Conservation (phyloP, 2,329 filamentous ascomycete species). For the Samsoniella hepiali region DNA sequence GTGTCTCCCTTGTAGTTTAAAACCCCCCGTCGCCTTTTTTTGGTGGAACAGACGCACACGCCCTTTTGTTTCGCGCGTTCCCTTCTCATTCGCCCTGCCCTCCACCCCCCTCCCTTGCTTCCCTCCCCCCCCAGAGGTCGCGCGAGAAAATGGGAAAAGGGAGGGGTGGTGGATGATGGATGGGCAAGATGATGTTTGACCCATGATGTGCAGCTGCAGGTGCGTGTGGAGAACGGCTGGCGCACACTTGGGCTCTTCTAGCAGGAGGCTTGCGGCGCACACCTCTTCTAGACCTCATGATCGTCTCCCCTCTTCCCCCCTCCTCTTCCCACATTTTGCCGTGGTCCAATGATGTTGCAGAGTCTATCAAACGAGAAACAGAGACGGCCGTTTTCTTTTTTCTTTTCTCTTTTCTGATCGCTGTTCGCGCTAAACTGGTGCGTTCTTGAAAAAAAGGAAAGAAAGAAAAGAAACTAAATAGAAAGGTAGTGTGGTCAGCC, state of each 20-base stretch:
- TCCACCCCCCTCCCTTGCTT: too few relatives aligned
- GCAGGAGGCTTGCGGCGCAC: background rate
- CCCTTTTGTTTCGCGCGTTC: background rate
- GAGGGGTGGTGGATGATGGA: background rate
- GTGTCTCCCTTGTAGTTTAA: too few relatives aligned
- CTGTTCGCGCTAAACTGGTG: background rate
- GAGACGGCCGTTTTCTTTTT: background rate
- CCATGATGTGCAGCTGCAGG: slow-evolving; percentile 18
- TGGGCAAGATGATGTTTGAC: slow-evolving; percentile 1
- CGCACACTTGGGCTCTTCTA: background rate
- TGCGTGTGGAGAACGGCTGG: slow-evolving; percentile 10
- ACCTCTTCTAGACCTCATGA: slow-evolving; percentile 16
- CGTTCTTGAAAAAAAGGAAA: background rate
- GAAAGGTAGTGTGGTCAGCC: background rate
- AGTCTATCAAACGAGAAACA: background rate
- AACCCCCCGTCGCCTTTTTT: too few relatives aligned
- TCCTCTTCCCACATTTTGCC: background rate
- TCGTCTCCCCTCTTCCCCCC: background rate
- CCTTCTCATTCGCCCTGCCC: background rate
- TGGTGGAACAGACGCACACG: background rate
- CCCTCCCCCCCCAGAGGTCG: too few relatives aligned
- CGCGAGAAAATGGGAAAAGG: background rate
- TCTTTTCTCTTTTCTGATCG: background rate
- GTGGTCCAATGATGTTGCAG: slow-evolving; percentile 1
- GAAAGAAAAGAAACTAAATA: background rate